These are phyloP conservation scores for Cercophora scortea DNA, from an alignment of 495 filamentous ascomycete genomes.

Conservation along the genomic window DNA sequence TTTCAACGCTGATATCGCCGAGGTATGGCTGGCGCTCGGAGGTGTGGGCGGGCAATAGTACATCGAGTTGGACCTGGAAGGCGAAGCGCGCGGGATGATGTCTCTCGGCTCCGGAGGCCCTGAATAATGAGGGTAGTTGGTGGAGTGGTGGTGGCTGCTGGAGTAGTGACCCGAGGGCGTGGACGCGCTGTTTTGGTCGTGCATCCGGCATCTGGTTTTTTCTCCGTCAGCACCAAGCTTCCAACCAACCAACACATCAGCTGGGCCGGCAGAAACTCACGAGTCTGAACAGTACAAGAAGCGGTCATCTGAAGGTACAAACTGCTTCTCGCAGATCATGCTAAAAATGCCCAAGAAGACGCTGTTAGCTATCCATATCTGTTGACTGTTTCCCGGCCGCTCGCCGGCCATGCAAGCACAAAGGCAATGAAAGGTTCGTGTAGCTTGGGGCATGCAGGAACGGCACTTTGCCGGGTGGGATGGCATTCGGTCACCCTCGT, in stretches of 20 bases:
- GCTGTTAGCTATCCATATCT: not conserved
- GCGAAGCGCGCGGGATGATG: slow-evolving; percentile 44
- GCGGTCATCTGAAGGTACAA: slow-evolving; percentile 34
- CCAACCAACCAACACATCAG: not conserved
- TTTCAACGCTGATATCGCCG: slow-evolving; percentile 37
- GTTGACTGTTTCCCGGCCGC: slow-evolving; percentile 4
- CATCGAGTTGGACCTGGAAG: slow-evolving; percentile 34
- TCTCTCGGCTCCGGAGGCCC: slow-evolving; percentile 37
- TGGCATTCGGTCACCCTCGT: not conserved
- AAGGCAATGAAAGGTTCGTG: not conserved
- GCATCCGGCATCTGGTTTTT: slow-evolving; percentile 33
- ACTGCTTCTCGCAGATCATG: slow-evolving; percentile 47
- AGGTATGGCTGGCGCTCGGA: slow-evolving; percentile 24
- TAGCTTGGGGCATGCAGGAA: slow-evolving; percentile 33
- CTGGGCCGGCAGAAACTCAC: slow-evolving; percentile 23
- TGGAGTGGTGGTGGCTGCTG: slow-evolving; percentile 12
- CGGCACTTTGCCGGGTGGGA: slow-evolving; percentile 12
- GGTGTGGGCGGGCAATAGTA: slow-evolving; percentile 35
- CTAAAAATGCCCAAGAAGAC: slow-evolving; percentile 13
- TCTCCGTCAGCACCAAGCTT: slow-evolving; percentile 10
- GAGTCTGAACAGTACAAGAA: slow-evolving; percentile 42
- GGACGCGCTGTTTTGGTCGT: slow-evolving; percentile 29
- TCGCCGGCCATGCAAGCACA: slow-evolving; percentile 4
- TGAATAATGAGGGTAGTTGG: slow-evolving; percentile 28
- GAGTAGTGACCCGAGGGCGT: slow-evolving; percentile 19